These are phyloP conservation scores for Zygosaccharomyces pseudobailii DNA, from an alignment of 1,139 yeast genomes.

Conservation along the genomic window DNA sequence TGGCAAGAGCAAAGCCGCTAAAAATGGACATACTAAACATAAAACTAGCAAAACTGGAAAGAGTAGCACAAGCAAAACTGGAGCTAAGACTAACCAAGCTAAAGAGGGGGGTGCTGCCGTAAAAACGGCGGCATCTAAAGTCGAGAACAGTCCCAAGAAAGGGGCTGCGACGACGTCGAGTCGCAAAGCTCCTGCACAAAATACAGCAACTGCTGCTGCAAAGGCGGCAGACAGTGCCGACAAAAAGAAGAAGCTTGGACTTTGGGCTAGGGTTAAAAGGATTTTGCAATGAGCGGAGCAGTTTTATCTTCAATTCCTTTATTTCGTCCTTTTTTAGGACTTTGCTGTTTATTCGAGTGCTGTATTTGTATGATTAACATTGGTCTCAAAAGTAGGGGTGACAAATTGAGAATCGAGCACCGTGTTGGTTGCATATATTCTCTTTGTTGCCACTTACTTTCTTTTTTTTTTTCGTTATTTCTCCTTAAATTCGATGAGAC, in stretches of 20 bases:
- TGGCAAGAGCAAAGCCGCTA: not conserved
- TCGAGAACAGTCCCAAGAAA: constrained; percentile 4
- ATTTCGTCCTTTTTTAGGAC: too few species aligned
- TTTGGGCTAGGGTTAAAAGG: constrained; percentile 46
- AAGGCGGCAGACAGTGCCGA: constrained; percentile 20
- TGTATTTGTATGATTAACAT: too few species aligned
- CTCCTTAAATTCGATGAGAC: not conserved
- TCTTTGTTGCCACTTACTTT: not conserved
- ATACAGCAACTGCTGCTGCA: constrained; percentile 3
- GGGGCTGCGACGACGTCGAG: constrained; percentile 1
- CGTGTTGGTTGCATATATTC: too few species aligned
- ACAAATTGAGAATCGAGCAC: not conserved
- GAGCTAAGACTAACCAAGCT: not conserved
- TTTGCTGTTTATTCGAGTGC: too few species aligned
- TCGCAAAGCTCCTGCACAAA: constrained; percentile 1
- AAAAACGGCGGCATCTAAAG: constrained; percentile 6
- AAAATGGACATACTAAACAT: not conserved
- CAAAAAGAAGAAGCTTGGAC: constrained; percentile 43
- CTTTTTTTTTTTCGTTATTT: not conserved
- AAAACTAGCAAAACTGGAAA: constrained; percentile 4
- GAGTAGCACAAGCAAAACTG: not conserved
- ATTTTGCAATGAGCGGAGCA: constrained; percentile 26
- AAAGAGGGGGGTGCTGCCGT: not conserved
- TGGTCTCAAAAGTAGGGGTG: not conserved
- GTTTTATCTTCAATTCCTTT: too few species aligned